Evolutionary conservation across 208 protist genomes (phyloP), one percentile per base, ranked within the genome.

Genomic region (Leishmania aethiopica): DNA sequence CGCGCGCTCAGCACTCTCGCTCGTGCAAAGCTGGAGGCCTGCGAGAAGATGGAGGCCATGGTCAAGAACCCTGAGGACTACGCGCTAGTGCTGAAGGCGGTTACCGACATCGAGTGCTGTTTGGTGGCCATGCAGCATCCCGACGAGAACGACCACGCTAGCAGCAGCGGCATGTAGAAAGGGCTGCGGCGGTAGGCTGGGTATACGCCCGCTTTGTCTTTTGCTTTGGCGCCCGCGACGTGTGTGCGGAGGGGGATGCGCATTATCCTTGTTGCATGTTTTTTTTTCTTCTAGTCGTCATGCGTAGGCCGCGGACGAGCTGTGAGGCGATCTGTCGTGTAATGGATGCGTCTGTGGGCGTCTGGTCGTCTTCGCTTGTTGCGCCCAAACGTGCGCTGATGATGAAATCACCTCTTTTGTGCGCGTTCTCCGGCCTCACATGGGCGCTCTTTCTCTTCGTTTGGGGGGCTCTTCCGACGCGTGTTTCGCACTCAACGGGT

Each of bases 51-150:
- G 37, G 82, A 93, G 37, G 90, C 85, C 45, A 77, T 90, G 77
- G 45, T 75, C 35, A 93, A 92, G 78, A 70, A 85, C 73, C 91
- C 92, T 5, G 91, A 98, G 69, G 89, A 95, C 73, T 98, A 98
- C 80, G 95, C 95, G 25, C 82, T 95, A 53, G 91, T 96, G 37
- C 88, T 98, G 78, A 98, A 98, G 89, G 93, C 93, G 4, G 83
- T 95, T 72, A 93, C 92, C 6, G 95, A 98, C 70, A 95, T 98
- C 17, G 92, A 97, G 84, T 98, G 95, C 83, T 84, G 84, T 53
- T 78, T 98, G 6, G 94, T 98, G 67, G 92, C 90, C 25, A 90
- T 93, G 81, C 79, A 86, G 51, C 86, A 81, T 53, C 79, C 79
- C 0, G 90, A 89, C 57, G 82, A 84, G 4, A 72, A 86, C 35